Percentiles rank a stretch among this genome's conserved stretches.
These are phyloP conservation scores for Aspergillus egyptiacus DNA, from an alignment of 495 filamentous ascomycete genomes.

Conservation along the genomic window DNA sequence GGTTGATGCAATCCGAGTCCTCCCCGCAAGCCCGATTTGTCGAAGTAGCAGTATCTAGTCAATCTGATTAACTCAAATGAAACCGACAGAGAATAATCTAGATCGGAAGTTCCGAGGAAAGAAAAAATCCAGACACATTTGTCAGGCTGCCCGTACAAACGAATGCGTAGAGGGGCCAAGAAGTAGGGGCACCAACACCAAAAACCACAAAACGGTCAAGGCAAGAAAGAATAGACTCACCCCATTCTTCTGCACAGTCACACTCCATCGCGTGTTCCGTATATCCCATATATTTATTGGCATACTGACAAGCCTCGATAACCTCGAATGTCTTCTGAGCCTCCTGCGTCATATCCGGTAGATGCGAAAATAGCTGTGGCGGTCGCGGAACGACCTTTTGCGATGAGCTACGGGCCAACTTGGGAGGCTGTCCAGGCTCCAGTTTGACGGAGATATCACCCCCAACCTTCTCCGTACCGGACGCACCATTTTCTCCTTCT, in stretches of 20 bases:
- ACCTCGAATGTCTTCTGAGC: slow-evolving; percentile 71
- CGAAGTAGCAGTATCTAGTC: slow-evolving; percentile 52
- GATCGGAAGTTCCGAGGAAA: background rate
- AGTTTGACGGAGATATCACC: slow-evolving; percentile 58
- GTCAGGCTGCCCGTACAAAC: background rate
- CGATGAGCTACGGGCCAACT: slow-evolving; percentile 67
- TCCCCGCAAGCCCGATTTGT: slow-evolving; percentile 85
- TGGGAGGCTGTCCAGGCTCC: slow-evolving; percentile 63
- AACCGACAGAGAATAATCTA: background rate
- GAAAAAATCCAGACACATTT: background rate
- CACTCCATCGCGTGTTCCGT: slow-evolving; percentile 93
- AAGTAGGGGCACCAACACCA: background rate
- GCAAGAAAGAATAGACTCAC: slow-evolving; percentile 53
- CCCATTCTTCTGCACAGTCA: slow-evolving; percentile 92
- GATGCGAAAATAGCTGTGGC: slow-evolving; percentile 59
- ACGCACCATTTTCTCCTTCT: slow-evolving; percentile 2
- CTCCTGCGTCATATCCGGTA: slow-evolving; percentile 69
- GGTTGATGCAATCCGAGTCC: slow-evolving; percentile 98
- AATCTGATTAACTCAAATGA: slow-evolving; percentile 20
- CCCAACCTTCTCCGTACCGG: slow-evolving; percentile 39
- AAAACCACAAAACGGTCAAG: background rate
- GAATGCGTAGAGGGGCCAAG: background rate
- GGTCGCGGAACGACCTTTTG: slow-evolving; percentile 59
- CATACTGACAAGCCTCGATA: slow-evolving; percentile 79
- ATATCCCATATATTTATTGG: slow-evolving; percentile 79